Evolutionary conservation across 208 protist species (phyloP).

Genomic region (Crithidia brevicula): DNA sequence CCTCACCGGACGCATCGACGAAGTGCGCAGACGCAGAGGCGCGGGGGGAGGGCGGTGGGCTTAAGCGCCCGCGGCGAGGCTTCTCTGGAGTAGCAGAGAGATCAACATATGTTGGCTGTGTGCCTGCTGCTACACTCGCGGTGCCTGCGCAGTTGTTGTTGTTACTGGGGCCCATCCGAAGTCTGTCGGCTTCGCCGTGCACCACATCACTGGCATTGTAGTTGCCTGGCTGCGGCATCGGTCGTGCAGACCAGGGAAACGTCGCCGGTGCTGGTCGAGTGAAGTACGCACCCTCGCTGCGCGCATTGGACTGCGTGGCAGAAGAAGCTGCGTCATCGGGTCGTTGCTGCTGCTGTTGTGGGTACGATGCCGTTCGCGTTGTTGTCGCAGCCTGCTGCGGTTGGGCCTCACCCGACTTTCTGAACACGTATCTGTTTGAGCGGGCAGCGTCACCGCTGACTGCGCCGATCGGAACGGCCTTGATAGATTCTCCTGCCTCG

Average conservation of each 20-base stretch:
- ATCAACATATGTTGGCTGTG: slow-evolving; percentile 2
- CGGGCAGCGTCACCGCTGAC: not conserved
- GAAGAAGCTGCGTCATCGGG: too few species aligned
- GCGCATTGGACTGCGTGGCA: too few species aligned
- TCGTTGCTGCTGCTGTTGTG: not conserved
- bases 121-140: not conserved
- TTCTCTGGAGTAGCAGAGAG: slow-evolving; percentile 13
- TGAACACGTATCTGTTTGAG: slow-evolving; percentile 1
- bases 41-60: not conserved
- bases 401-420: not conserved
- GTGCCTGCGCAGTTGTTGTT: not conserved
- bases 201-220: too few species aligned
- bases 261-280: slow-evolving; percentile 2
- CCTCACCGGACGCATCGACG: not conserved
- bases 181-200: too few species aligned
- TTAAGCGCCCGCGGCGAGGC: not conserved
- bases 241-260: slow-evolving; percentile 4
- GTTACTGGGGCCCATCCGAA: not conserved
- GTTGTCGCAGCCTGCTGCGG: not conserved
- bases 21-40: slow-evolving; percentile 1
- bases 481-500: too few species aligned
- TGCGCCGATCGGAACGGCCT: too few species aligned
- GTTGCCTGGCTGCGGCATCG: too few species aligned
- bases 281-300: not conserved
- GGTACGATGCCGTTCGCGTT: too few species aligned